Evolutionary conservation across 768 basidiomycete species (phyloP), one percentile per base, ranked within the genome.

Genomic region (Candolleomyces aberdarensis): DNA sequence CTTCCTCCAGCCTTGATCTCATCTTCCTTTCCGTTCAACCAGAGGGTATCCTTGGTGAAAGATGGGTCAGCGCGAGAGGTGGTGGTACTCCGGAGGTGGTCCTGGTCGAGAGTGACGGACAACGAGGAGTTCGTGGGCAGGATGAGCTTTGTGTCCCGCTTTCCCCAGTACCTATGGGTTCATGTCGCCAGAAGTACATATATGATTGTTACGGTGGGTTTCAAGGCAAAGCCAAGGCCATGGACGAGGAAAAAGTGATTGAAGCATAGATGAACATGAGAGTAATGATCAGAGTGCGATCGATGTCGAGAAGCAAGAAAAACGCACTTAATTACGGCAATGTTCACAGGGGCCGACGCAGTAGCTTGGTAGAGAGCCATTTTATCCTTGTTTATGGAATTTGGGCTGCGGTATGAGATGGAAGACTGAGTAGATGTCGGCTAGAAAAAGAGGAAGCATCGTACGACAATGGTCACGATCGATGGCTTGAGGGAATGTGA

Each of bases 111-210:
- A 2, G 97, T 98, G 52, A 98, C 92, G 7, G 96, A 98, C n/a
- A 99, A 85, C 10, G 96, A 98, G 0, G 94, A 94, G 77, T 99
- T 99, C 64, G 95, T 98, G 48, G 97, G 97, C 60, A 99, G 80
- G 72, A 98, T 98, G 64, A 98, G 86, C 67, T 88, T 84, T 3
- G 94, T 96, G 75, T 98, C 91, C 63, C 97, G 91, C 76, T 99
- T 99, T 64, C 97, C 97, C 97, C 97, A 99, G 82, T 98, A 98
- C 73, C 92, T 96, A 26, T 5, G 7, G 4, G 6, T 17, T 47
- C 46, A 47, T 22, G 20, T 47, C 46, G 46, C 20, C 17, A 6
- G 7, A 22, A n/a, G 29, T 26, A 26, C 26, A 53, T 39, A 29
- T 15, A 36, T 8, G 36, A 53, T 17, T 29, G 9, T 2, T 10